Conservation (phyloP, 2,329 filamentous ascomycete species). For the Claviceps humidiphila region DNA sequence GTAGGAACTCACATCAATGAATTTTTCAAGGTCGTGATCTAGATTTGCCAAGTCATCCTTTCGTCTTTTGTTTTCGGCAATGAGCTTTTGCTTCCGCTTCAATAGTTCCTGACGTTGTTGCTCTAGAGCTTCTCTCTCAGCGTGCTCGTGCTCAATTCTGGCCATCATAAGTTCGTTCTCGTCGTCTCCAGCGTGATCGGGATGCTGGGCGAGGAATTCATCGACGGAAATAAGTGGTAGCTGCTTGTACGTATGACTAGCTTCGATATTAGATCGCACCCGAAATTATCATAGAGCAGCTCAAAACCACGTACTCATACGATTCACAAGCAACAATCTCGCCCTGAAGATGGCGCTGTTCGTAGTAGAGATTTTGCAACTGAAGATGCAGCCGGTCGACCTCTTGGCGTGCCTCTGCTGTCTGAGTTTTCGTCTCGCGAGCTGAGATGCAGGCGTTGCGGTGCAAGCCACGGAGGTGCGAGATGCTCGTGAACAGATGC, state of each 20-base stretch:
- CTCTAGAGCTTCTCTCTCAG: conserved; percentile 73
- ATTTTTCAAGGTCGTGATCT: conserved; percentile 85
- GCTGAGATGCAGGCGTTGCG: conserved; percentile 69
- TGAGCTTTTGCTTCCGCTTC: conserved; percentile 50
- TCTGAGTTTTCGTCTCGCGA: conserved; percentile 73
- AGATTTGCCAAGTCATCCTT: conserved; percentile 87
- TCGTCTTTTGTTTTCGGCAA: conserved; percentile 70
- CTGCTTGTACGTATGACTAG: conserved; percentile 76
- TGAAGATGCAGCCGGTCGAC: conserved; percentile 86
- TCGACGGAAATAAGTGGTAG: conserved; percentile 75
- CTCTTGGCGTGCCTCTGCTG: conserved; percentile 76
- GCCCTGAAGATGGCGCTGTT: conserved; percentile 78
- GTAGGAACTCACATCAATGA: conserved; percentile 59
- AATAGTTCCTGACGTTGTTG: conserved; percentile 66
- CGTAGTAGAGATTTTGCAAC: conserved; percentile 91
- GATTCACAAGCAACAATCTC: conserved; percentile 86
- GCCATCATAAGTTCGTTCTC: conserved; percentile 79
- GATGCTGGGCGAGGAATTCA: conserved; percentile 65
- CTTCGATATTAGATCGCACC: background rate
- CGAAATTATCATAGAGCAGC: background rate
- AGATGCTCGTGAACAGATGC: conserved; percentile 62
- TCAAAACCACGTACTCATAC: conserved; percentile 57
- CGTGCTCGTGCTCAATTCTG: conserved; percentile 80
- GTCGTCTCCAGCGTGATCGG: conserved; percentile 57
- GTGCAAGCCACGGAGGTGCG: conserved; percentile 70